phyloP scores from a whole-genome alignment of 2,329 filamentous ascomycete genomes.

The Claviceps sp. region DNA sequence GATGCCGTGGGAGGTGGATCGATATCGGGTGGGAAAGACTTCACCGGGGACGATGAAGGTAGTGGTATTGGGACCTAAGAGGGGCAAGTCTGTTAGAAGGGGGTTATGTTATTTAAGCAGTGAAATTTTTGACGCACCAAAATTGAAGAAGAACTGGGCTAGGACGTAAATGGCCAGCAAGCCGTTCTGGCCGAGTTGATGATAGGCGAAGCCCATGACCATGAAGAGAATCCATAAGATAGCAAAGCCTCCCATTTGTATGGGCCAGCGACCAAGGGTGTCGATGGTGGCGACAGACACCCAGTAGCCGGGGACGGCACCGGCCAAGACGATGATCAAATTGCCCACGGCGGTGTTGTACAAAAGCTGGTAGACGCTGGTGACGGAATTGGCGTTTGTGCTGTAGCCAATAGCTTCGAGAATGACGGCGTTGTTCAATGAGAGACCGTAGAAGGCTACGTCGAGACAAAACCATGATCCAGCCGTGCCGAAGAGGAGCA shows the following conservation, averaged over 20 bases:
- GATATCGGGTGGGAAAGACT: constrained; percentile 42
- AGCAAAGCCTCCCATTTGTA: constrained; percentile 52
- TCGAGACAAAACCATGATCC: constrained; percentile 72
- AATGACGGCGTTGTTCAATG: constrained; percentile 64
- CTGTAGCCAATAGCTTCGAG: constrained; percentile 60
- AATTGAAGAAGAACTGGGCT: constrained; percentile 48
- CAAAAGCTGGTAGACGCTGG: constrained; percentile 53
- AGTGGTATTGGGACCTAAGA: constrained; percentile 36
- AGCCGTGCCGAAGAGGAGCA: constrained; percentile 64
- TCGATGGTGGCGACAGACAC: constrained; percentile 63
- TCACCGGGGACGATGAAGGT: constrained; percentile 45
- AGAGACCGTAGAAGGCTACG: constrained; percentile 52
- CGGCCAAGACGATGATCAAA: constrained; percentile 64
- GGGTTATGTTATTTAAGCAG: not conserved
- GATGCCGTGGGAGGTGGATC: constrained; percentile 44
- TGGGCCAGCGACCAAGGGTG: constrained; percentile 62
- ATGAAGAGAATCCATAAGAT: constrained; percentile 49
- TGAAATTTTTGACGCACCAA: constrained; percentile 19
- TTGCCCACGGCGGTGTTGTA: constrained; percentile 68
- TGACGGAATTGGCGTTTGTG: constrained; percentile 17
- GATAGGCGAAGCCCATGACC: constrained; percentile 49
- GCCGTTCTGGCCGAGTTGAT: constrained; percentile 35
- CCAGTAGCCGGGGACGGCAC: constrained; percentile 74
- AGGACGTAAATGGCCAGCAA: constrained; percentile 43
- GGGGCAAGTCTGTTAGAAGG: constrained; percentile 1